Base-by-base conservation (phyloP, 225 moss, liverwort and hornwort species). In the Bryoerythrophyllum caledonicum region DNA sequence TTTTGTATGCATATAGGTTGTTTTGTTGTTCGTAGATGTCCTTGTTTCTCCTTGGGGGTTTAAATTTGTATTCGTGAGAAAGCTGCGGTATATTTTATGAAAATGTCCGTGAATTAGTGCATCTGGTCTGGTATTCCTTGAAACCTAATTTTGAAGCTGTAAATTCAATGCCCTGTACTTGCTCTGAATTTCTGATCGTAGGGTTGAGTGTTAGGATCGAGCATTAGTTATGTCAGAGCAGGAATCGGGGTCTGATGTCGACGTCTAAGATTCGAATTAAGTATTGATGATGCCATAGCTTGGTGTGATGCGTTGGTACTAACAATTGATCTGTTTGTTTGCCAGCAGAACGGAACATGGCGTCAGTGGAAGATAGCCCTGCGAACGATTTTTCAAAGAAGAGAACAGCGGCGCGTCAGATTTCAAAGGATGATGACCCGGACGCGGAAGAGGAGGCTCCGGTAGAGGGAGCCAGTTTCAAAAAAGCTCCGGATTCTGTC, bases 401-500 rank as follows among this genome's bases (percentile, higher is more conserved):
- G 80, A 82, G 92, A 26, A 81, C 77, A 37, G 92, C 92, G 14
- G 71, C 80, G 11, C 86, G 88, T 40, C 92, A 92, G 72, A 88
- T 92, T 34, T 86, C 79, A 19, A 90, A 88, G 78, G 88, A 92
- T 23, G 86, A 86, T 56, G 67, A 67, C 20, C 81, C 76, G 1
- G 88, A 88, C 9, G 81, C 83, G 26, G 88, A 83, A 46, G 90
- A 82, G 27, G 86, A 86, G 49, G 66, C 41, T 3, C 60, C 27
- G 27, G 46, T 25, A 58, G 76, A 63, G 40, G 81, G 75, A 25
- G 88, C 82, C 41, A 83, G 83, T 12, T 92, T 92, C 70, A 88
- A 70, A 10, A 83, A 88, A 71, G 92, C 92, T 37, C 83, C 84
- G 73, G 88, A 90, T 61, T 74, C 88, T 75, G 88, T 92, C 35